Conservation (phyloP, 257 asterid species). For the Fraxinus quadrangulata region DNA sequence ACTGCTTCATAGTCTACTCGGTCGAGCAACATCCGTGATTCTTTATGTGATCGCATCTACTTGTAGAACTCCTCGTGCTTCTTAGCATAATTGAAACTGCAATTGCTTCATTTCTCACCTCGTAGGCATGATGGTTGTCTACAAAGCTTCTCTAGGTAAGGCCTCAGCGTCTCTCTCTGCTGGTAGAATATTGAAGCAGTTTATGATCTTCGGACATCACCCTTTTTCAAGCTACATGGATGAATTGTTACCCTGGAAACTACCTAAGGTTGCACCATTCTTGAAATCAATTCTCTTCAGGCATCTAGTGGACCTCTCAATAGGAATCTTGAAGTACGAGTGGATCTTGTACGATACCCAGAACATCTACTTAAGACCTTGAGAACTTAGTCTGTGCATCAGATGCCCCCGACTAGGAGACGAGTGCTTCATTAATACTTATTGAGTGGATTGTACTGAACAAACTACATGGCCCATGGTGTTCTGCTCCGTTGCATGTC, state of each 20-base stretch:
- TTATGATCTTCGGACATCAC: not conserved
- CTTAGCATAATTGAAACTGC: constrained; percentile 20
- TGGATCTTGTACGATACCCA: no score
- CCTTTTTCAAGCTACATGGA: not conserved
- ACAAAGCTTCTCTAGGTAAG: constrained; percentile 20
- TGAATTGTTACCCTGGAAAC: not conserved
- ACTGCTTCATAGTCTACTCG: constrained; percentile 28
- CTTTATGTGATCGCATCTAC: constrained; percentile 20
- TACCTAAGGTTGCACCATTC: not conserved
- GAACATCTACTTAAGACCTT: no score
- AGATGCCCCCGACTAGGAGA: no score
- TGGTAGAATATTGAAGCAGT: constrained; percentile 25
- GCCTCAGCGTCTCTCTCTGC: constrained; percentile 4
- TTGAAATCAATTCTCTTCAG: no score
- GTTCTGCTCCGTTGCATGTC: no score
- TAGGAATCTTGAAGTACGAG: no score
- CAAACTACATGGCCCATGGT: no score
- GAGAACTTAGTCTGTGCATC: no score
- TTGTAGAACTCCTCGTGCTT: constrained; percentile 15
- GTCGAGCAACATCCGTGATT: constrained; percentile 22
- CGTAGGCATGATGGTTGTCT: not conserved
- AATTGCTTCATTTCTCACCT: not conserved
- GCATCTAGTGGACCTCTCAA: no score
- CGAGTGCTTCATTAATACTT: no score
- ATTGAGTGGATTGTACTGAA: no score